Evolutionary conservation across 257 asterid genomes (phyloP).

Genomic region (Plectranthus barbatus): DNA sequence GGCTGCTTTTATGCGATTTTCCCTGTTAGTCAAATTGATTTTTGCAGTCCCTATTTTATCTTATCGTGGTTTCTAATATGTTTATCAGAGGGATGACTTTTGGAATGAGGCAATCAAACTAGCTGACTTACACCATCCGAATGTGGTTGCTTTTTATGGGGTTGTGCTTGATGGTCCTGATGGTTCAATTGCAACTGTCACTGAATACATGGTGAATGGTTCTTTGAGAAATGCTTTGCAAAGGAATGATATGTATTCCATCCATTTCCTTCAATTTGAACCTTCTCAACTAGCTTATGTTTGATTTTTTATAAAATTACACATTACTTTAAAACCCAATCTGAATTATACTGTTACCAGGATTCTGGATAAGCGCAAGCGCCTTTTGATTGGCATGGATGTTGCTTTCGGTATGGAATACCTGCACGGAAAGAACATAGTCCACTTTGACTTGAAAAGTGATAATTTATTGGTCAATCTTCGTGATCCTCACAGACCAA

Average conservation of each 20-base stretch:
- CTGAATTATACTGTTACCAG: slow-evolving; percentile 25
- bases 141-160: slow-evolving; percentile 97
- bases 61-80: not conserved
- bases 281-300: not conserved
- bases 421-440: slow-evolving; percentile 91
- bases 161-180: slow-evolving; percentile 94
- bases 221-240: slow-evolving; percentile 86
- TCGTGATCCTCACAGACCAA: slow-evolving; percentile 98
- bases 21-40: slow-evolving; percentile 14
- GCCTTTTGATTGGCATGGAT: slow-evolving; percentile 90
- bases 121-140: slow-evolving; percentile 98
- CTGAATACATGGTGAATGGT: slow-evolving; percentile 98
- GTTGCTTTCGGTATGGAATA: slow-evolving; percentile 99
- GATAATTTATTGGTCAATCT: slow-evolving; percentile 95
- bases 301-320: not conserved
- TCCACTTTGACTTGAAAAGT: slow-evolving; percentile 95
- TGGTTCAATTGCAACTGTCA: slow-evolving; percentile 93
- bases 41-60: not conserved
- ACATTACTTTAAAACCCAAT: not conserved
- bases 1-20: slow-evolving; percentile 80
- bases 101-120: slow-evolving; percentile 99
- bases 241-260: slow-evolving; percentile 72
- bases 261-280: not conserved
- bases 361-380: slow-evolving; percentile 86
- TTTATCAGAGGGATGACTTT: slow-evolving; percentile 79